phyloP scores from a whole-genome alignment of 2,329 filamentous ascomycete genomes.

The Meredithiella fracta region DNA sequence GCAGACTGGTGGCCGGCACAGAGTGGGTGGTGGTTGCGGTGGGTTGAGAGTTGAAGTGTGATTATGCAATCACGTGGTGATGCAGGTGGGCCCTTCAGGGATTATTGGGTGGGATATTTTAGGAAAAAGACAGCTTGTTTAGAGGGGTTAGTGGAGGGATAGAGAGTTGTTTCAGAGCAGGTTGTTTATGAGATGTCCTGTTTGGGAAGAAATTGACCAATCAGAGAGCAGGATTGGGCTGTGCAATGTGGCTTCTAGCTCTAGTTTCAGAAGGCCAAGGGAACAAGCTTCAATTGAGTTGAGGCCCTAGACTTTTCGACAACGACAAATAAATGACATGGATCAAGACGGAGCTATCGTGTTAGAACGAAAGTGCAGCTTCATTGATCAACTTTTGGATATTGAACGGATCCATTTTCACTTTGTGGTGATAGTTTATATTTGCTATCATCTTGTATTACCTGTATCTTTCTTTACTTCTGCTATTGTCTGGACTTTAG shows the following conservation, averaged over 20 bases:
- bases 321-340: neutral
- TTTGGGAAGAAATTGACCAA: constrained; percentile 4
- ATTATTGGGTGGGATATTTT: neutral
- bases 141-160: neutral
- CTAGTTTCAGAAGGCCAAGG: constrained; percentile 15
- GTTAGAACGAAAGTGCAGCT: too few relatives aligned
- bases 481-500: constrained; percentile 12
- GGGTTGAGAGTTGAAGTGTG: neutral
- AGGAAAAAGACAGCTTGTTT: neutral
- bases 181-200: neutral
- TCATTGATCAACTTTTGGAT: neutral
- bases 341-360: neutral
- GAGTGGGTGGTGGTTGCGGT: neutral
- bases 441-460: neutral
- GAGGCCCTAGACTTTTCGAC: neutral
- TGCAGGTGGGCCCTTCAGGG: neutral
- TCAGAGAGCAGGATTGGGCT: neutral
- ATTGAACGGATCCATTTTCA: neutral
- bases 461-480: neutral
- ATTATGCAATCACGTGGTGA: constrained; percentile 9
- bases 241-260: constrained; percentile 32
- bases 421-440: constrained; percentile 22
- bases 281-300: neutral
- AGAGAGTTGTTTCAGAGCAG: neutral
- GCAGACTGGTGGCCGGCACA: neutral